Percentiles rank a stretch among this genome's conserved stretches.
Conservation (phyloP, 176 grass and related monocot genomes). For the Musa schizocarpa region DNA sequence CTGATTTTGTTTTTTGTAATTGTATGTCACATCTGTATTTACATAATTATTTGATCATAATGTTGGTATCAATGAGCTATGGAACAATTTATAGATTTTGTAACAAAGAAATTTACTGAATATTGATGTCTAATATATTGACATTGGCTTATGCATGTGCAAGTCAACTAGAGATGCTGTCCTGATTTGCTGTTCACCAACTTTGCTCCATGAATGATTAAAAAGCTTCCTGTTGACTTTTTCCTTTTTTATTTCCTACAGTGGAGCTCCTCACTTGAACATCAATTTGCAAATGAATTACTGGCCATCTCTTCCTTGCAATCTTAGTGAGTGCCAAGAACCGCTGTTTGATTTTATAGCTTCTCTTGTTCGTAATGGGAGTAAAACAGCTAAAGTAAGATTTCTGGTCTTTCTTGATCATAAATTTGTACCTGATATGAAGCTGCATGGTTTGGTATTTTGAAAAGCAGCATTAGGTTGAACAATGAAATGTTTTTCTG, state of each 20-base stretch:
- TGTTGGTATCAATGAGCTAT: not conserved
- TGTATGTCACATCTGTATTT: no score
- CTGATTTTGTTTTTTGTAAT: no score
- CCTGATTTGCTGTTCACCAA: not conserved
- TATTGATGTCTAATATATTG: not conserved
- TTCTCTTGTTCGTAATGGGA: constrained; percentile 67
- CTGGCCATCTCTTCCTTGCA: constrained; percentile 71
- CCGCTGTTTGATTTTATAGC: constrained; percentile 66
- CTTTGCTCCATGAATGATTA: constrained; percentile 9
- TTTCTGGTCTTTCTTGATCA: not conserved
- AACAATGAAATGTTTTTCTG: not conserved
- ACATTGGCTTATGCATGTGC: not conserved
- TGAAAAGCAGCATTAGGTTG: not conserved
- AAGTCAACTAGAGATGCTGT: no score
- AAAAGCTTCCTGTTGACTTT: constrained; percentile 27
- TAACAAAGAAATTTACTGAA: not conserved
- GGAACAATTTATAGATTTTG: no score
- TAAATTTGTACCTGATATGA: not conserved
- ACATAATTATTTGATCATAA: not conserved
- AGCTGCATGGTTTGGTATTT: not conserved
- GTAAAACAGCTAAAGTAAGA: constrained; percentile 73
- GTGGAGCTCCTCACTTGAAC: constrained; percentile 72
- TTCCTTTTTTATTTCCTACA: constrained; percentile 31
- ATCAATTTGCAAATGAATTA: constrained; percentile 95
- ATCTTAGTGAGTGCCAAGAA: constrained; percentile 84